phyloP scores from a whole-genome alignment of 768 basidiomycete genomes.

The Phylloporus sp. region DNA sequence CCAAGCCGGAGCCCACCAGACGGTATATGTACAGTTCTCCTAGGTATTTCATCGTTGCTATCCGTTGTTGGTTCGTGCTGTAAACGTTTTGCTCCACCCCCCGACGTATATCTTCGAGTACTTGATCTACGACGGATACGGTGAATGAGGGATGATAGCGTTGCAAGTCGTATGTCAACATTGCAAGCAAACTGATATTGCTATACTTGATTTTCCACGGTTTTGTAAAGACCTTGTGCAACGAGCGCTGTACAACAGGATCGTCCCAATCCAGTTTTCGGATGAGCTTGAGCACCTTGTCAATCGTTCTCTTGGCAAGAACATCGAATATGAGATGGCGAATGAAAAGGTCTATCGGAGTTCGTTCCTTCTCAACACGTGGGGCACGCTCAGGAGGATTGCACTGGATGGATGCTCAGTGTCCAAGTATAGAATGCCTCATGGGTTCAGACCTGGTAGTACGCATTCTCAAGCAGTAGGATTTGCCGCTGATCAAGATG shows the following conservation, averaged over 20 bases:
- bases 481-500: conserved; percentile 91
- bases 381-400: conserved; percentile 95
- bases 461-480: conserved; percentile 92
- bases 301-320: conserved; percentile 87
- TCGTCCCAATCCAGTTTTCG: conserved; percentile 98
- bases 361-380: conserved; percentile 77
- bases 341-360: conserved; percentile 89
- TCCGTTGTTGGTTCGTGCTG: conserved; percentile 88
- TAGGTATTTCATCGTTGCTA: conserved; percentile 90
- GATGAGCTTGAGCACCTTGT: conserved; percentile 90
- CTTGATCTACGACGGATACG: conserved; percentile 87
- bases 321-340: conserved; percentile 94
- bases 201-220: conserved; percentile 97
- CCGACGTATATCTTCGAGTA: conserved; percentile 86
- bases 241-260: conserved; percentile 47
- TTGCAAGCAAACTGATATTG: conserved; percentile 85
- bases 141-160: conserved; percentile 89
- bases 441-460: conserved; percentile 71
- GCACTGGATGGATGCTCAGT: conserved; percentile 52
- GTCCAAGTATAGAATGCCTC: conserved; percentile 1
- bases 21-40: conserved; percentile 98
- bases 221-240: conserved; percentile 93
- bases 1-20: conserved; percentile 78
- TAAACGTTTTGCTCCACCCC: conserved; percentile 95
- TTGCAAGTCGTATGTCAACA: conserved; percentile 92